Percentiles rank a stretch among this genome's conserved stretches.
phyloP scores from a whole-genome alignment of 202 grass and related monocot genomes.

The Panicum hallii region DNA sequence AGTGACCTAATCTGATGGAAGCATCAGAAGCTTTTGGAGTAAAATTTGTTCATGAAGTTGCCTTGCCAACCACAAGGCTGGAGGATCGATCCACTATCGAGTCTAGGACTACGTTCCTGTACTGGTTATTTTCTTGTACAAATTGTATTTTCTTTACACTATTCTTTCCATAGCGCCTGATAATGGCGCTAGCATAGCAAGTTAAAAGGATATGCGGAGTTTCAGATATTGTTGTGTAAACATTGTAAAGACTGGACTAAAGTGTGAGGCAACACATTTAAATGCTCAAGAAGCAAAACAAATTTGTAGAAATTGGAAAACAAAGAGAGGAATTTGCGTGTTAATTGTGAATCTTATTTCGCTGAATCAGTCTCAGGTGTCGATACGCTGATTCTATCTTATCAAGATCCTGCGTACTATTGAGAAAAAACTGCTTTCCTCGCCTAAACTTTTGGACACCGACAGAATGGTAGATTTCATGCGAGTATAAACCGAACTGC shows the following conservation, averaged over 20 bases:
- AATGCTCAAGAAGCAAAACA: conserved; percentile 12
- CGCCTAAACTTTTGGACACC: too few species aligned
- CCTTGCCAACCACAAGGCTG: background rate
- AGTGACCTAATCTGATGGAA: conserved; percentile 12
- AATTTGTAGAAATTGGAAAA: background rate
- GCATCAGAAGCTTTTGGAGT: background rate
- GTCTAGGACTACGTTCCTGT: background rate
- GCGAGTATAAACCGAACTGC: too few species aligned
- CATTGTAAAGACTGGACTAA: background rate
- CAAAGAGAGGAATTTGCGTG: background rate
- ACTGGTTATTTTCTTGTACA: conserved; percentile 46
- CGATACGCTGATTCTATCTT: too few species aligned
- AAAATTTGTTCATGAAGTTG: background rate
- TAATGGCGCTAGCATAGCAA: conserved; percentile 22
- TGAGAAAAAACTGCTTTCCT: too few species aligned
- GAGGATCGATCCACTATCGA: background rate
- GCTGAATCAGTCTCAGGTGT: background rate
- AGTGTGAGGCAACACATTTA: background rate
- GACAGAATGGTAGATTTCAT: too few species aligned
- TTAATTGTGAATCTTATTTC: background rate
- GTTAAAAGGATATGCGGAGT: background rate
- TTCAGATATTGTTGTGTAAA: background rate
- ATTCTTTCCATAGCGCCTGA: conserved; percentile 33
- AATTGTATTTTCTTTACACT: conserved; percentile 21
- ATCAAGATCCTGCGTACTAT: too few species aligned